These are phyloP conservation scores for Lupinus albus DNA, from an alignment of 306 rosid genomes.

Conservation along the genomic window DNA sequence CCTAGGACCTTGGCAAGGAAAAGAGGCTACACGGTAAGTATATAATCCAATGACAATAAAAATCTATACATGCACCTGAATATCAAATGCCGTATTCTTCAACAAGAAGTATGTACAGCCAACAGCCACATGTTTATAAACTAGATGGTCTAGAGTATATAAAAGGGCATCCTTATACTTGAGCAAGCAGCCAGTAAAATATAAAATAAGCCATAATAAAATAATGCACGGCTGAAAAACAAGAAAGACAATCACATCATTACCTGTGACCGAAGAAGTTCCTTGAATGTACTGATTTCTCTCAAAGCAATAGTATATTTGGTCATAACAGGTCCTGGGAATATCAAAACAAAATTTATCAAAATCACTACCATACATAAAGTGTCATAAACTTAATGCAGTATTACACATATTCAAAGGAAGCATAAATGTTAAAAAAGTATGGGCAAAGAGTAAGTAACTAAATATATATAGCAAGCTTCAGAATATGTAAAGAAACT, in stretches of 20 bases:
- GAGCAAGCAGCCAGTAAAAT: constrained; percentile 40
- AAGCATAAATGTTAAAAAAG: constrained; percentile 24
- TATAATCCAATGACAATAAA: not conserved
- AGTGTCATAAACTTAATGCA: constrained; percentile 15
- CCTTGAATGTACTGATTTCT: constrained; percentile 77
- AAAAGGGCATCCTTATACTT: constrained; percentile 11
- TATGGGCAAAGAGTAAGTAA: not conserved
- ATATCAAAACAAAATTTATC: constrained; percentile 34
- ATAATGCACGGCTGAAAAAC: constrained; percentile 31
- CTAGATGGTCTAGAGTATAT: constrained; percentile 37
- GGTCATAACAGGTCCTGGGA: constrained; percentile 82
- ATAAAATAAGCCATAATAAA: constrained; percentile 10
- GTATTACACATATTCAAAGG: constrained; percentile 18
- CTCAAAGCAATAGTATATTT: constrained; percentile 57
- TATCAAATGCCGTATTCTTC: constrained; percentile 6
- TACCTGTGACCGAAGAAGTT: constrained; percentile 91
- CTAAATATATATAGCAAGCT: constrained; percentile 26
- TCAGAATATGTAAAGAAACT: constrained; percentile 36
- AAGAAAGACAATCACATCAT: constrained; percentile 16
- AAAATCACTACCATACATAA: not conserved
- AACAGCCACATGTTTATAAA: constrained; percentile 20
- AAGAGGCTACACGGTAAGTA: constrained; percentile 18
- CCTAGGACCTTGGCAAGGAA: constrained; percentile 11
- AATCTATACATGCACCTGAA: constrained; percentile 8
- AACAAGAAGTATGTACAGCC: constrained; percentile 4